Evolutionary conservation across 106 monocot species (phyloP).

Genomic region (Platanthera guangdongensis): DNA sequence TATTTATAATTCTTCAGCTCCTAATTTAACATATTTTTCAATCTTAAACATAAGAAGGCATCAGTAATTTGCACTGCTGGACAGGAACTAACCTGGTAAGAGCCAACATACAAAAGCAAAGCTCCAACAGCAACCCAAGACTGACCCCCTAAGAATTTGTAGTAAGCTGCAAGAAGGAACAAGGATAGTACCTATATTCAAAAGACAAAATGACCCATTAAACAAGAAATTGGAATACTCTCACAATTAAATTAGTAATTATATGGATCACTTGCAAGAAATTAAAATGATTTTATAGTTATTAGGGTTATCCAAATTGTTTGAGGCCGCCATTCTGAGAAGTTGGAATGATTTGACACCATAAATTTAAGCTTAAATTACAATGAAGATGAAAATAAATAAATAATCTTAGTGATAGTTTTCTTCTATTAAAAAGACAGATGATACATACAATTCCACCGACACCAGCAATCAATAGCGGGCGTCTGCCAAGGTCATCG

Average conservation of each 20-base stretch:
- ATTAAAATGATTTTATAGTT: not conserved
- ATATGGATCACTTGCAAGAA: not conserved
- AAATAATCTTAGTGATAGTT: not conserved
- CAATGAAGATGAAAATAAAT: not conserved
- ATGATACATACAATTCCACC: constrained; percentile 75
- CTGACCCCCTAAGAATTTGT: constrained; percentile 59
- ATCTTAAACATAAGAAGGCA: not conserved
- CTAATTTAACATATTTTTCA: too few relatives aligned
- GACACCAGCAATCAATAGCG: constrained; percentile 78
- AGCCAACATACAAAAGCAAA: constrained; percentile 92
- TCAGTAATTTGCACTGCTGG: not conserved
- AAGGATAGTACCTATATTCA: constrained; percentile 67
- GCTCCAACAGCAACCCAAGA: constrained; percentile 87
- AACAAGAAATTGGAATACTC: not conserved
- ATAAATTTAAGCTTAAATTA: not conserved
- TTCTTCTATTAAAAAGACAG: not conserved
- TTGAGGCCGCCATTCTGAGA: not conserved
- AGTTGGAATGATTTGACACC: not conserved
- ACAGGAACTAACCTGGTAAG: constrained; percentile 76
- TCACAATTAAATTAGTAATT: not conserved
- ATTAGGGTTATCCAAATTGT: not conserved
- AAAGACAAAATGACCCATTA: constrained; percentile 2
- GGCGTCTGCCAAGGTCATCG: constrained; percentile 87
- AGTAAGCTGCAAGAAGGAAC: constrained; percentile 89
- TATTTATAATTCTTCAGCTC: too few relatives aligned